A percentile compares a stretch with the other conserved stretches of the same genome.
Conservation (phyloP, 1,284 basidiomycete genomes). For the Pseudozyma hubeiensis region DNA sequence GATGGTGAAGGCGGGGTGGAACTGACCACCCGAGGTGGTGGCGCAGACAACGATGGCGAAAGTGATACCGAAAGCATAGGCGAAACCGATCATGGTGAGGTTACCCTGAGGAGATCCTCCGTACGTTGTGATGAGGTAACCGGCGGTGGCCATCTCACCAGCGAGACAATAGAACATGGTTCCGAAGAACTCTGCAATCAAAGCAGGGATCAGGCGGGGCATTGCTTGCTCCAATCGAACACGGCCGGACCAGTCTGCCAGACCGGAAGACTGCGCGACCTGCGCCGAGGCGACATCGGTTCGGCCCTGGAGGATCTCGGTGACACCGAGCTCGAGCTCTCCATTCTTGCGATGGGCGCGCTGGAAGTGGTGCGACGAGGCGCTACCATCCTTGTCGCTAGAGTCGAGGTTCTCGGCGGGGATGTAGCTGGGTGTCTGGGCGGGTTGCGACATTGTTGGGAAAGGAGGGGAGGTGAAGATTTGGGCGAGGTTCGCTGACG, state of each 20-base stretch:
- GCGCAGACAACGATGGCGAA: constrained; percentile 57
- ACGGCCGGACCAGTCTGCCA: constrained; percentile 37
- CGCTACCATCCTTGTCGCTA: constrained; percentile 33
- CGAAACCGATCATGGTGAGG: constrained; percentile 57
- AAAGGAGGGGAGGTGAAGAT: background rate
- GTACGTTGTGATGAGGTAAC: constrained; percentile 45
- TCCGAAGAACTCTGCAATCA: constrained; percentile 42
- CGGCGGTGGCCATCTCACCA: constrained; percentile 54
- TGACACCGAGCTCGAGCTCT: constrained; percentile 52
- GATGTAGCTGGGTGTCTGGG: constrained; percentile 39
- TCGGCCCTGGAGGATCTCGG: constrained; percentile 53
- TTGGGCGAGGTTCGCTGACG: background rate
- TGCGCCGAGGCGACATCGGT: constrained; percentile 33
- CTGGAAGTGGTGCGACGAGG: constrained; percentile 47
- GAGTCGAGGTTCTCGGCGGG: constrained; percentile 45
- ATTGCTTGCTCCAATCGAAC: constrained; percentile 29
- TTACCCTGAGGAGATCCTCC: constrained; percentile 40
- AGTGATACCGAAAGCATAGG: constrained; percentile 55
- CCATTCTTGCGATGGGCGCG: constrained; percentile 42
- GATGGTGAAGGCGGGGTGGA: constrained; percentile 56
- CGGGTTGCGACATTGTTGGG: constrained; percentile 27
- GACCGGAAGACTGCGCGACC: constrained; percentile 35
- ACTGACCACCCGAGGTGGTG: constrained; percentile 55
- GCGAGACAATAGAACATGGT: constrained; percentile 51
- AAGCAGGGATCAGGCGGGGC: constrained; percentile 27